Evolutionary conservation across 805 yeast species (phyloP), one percentile per base, ranked within the genome.

Genomic region (Tetrapisispora nanseiensis): DNA sequence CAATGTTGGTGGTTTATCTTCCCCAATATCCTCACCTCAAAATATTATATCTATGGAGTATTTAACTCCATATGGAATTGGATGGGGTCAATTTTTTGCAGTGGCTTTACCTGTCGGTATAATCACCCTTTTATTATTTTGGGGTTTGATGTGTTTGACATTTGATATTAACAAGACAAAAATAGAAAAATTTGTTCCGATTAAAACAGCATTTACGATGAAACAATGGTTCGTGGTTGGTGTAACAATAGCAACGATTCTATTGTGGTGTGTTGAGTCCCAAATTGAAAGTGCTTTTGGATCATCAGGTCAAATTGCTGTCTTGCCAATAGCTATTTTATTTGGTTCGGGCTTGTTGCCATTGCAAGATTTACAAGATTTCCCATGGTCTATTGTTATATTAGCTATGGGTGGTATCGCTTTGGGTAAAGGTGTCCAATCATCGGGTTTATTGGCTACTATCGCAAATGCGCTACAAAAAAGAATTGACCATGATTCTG

Each of bases 391-490:
- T 4, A 90, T 92, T 55, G 94, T 92, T 19, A 78, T 89, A 35
- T 70, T 90, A 46, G 97, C 97, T 10, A 90, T 90, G 97, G 98
- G 98, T 31, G 97, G 97, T 51, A 73, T 90, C 41, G 92, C 95
- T 1, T 70, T 90, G 39, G 98, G 98, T 51, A 84, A 84, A 55
- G 95, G 95, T 0, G 97, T 90, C 4, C 78, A 95, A 1, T 82
- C 94, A 3, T 86, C 96, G 1, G 97, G 97, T 0, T 69, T 90
- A 48, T 70, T 90, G 44, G 71, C 78, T 4, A 80, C 92, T 0
- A 80, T 87, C 43, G 97, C 97, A 0, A 55, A 63, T 6, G 65
- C 75, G 0, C 76, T 92, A 47, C 86, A 85, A 56, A 60, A 62
- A 15, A 68, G 72, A 49, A 82, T 90, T 19, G 76, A 72, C 42